Conservation (phyloP, 2,329 filamentous ascomycete species). For the Endoconidiophora laricicola region DNA sequence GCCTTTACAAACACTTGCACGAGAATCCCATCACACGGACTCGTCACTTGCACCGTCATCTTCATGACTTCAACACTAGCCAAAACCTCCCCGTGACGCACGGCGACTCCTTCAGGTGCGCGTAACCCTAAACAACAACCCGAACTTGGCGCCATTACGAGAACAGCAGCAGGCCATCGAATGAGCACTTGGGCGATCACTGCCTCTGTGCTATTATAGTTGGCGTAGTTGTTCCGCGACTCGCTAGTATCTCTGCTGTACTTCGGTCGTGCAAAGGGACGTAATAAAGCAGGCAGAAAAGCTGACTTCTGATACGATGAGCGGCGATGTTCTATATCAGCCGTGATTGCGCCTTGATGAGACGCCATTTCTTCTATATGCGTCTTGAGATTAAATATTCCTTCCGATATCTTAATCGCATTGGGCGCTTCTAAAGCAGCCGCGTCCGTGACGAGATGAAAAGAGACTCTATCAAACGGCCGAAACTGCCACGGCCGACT, state of each 20-base stretch:
- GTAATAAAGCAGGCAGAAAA: too few relatives aligned
- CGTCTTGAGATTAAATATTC: background rate
- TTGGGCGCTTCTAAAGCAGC: background rate
- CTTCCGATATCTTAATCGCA: background rate
- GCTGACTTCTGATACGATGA: too few relatives aligned
- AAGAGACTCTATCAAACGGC: conserved; percentile 21
- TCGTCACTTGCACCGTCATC: conserved; percentile 23
- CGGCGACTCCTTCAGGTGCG: conserved; percentile 17
- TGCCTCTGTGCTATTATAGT: too few relatives aligned
- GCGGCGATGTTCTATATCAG: background rate
- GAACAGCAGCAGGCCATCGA: background rate
- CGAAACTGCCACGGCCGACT: conserved; percentile 18
- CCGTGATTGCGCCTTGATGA: background rate
- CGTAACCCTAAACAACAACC: conserved; percentile 15
- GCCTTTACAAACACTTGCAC: conserved; percentile 16
- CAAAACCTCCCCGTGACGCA: conserved; percentile 20
- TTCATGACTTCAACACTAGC: conserved; percentile 21
- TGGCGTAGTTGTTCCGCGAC: too few relatives aligned
- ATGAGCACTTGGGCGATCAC: too few relatives aligned
- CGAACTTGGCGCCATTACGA: conserved; percentile 16
- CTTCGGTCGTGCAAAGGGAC: too few relatives aligned
- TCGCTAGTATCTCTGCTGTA: too few relatives aligned
- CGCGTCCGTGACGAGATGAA: conserved; percentile 19
- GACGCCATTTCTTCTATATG: background rate
- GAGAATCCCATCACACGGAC: conserved; percentile 17